Evolutionary conservation across 2,329 filamentous ascomycete species (phyloP).

Genomic region (Ascochyta viciae-villosae): DNA sequence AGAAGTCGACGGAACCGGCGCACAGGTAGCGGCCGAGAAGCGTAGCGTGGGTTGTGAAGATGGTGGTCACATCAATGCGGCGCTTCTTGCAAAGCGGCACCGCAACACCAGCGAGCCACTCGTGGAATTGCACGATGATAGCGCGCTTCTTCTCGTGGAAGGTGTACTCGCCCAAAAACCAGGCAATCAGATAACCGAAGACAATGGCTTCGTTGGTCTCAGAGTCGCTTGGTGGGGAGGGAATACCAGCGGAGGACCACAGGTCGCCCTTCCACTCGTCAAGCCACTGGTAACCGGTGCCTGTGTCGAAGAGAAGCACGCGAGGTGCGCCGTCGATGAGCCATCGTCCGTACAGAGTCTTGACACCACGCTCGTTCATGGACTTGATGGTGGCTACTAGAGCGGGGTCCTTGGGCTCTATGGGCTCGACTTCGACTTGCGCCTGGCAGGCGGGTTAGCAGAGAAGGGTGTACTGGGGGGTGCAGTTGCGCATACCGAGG

Average conservation of each 20-base stretch:
- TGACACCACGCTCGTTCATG: constrained; percentile 91
- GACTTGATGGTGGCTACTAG: constrained; percentile 83
- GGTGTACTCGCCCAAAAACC: constrained; percentile 98
- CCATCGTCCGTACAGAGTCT: constrained; percentile 93
- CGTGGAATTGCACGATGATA: constrained; percentile 97
- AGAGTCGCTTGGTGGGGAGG: constrained; percentile 87
- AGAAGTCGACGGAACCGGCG: constrained; percentile 97
- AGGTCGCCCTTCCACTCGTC: constrained; percentile 98
- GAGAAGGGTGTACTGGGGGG: not conserved
- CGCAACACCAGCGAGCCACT: constrained; percentile 95
- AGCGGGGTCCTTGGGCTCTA: constrained; percentile 82
- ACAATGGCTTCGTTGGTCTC: constrained; percentile 98
- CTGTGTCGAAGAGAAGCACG: constrained; percentile 92
- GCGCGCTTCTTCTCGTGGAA: constrained; percentile 90
- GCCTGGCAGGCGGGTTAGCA: constrained; percentile 64
- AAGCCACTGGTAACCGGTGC: constrained; percentile 87
- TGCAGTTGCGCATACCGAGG: constrained; percentile 69
- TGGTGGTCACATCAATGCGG: constrained; percentile 94
- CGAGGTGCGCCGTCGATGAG: constrained; percentile 95
- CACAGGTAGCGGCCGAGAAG: constrained; percentile 95
- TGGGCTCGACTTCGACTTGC: constrained; percentile 95
- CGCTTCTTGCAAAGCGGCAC: constrained; percentile 91
- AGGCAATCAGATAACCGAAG: constrained; percentile 95
- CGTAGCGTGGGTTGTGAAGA: constrained; percentile 98
- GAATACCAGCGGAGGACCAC: constrained; percentile 91